Evolutionary conservation across 75 land plant species (phyloP), one percentile per base, ranked within the genome.

Genomic region (Chamaecyparis obtusa): DNA sequence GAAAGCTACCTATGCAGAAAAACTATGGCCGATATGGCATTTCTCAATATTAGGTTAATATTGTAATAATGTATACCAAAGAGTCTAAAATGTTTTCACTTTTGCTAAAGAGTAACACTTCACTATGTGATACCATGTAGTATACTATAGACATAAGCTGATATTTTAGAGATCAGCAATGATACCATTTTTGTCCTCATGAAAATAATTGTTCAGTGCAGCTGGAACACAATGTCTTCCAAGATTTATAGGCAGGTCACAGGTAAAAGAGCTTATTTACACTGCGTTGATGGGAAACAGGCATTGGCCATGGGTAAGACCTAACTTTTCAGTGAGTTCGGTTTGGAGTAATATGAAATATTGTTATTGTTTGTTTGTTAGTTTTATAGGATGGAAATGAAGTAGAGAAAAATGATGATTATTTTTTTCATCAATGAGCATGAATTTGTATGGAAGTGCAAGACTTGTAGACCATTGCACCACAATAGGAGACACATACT

Each of bases 201-300:
- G 24, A 21, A 43, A 41, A 80, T 24, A 49, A 43, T 27, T 37
- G 55, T 86, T 71, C 95, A 97, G 99, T 75, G 99, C 97, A 85
- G 99, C 99, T 86, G 99, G 99, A 39, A 98, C 99, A 21, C 96
- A 93, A 78, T 88, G 99, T 43, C 96, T 98, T 87, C 99, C 99
- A 75, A 89, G 97, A 87, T 83, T 98, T 86, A 92, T 98, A 71
- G 99, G 99, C 86, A 94, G 87, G 88, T 87, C 99, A 84, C 71
- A 87, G 49, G 99, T 99, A 32, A 98, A 96, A 86, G 99, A 98
- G 86, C 96, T 98, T 76, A 95, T 98, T 83, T 98, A 93, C 79
- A 96, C 99, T 72, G 99, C 67, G 79, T 98, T 91, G 84, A 91
- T 89, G 96, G 95, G 30, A 87, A 82, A 76, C 93, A 92, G 67